A percentile compares a stretch with the other conserved stretches of the same genome.
Evolutionary conservation across 371 early-diverging fungal species (phyloP).

Genomic region (Haplosporangium sp.): DNA sequence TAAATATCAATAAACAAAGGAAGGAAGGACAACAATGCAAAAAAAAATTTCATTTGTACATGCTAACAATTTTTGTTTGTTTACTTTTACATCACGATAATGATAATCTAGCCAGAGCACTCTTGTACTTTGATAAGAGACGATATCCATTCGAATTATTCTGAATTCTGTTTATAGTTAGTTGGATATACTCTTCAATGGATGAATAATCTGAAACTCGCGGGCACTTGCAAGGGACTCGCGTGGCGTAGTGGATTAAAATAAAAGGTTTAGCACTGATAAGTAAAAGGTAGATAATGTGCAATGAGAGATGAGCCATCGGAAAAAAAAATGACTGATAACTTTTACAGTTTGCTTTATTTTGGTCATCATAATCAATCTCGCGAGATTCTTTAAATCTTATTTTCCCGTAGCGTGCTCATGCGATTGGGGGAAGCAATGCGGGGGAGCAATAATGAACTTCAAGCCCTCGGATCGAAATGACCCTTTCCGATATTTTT

Average conservation of each 20-base stretch:
- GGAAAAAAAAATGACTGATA: slow-evolving; percentile 10
- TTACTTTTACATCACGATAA: neutral
- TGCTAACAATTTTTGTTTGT: neutral
- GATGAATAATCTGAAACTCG: too few species aligned
- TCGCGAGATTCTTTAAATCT: neutral
- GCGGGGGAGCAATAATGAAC: neutral
- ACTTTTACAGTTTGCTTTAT: neutral
- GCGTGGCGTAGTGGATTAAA: neutral
- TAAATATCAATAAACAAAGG: too few species aligned
- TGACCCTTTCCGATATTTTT: neutral
- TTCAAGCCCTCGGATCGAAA: neutral
- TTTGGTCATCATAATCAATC: neutral
- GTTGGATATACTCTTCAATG: too few species aligned
- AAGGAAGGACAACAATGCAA: too few species aligned
- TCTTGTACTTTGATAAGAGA: neutral
- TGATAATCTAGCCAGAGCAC: neutral
- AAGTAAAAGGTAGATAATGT: neutral
- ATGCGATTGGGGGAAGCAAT: slow-evolving; percentile 1
- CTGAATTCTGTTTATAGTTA: too few species aligned
- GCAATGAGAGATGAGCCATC: slow-evolving; percentile 1
- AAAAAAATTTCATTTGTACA: neutral
- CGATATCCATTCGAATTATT: neutral
- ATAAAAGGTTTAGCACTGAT: neutral
- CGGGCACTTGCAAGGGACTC: neutral
- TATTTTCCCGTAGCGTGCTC: neutral